These are phyloP conservation scores for Thalassiosira livingstoniorum DNA, from an alignment of 352 stramenopile species.

Conservation along the genomic window DNA sequence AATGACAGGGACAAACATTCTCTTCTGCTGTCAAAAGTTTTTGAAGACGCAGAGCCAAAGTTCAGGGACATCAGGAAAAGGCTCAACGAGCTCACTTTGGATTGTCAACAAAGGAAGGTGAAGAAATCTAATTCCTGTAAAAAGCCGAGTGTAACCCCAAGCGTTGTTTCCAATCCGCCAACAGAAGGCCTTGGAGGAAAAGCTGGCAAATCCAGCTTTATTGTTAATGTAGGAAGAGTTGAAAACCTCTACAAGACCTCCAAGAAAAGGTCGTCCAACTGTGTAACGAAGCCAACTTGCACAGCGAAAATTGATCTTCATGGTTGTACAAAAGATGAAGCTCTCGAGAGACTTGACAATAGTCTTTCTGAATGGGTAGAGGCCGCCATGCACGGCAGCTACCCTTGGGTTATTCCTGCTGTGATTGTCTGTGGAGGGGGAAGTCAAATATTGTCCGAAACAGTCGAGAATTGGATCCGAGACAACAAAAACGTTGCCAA, in stretches of 20 bases:
- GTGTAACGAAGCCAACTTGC: background rate
- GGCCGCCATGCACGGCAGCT: conserved; percentile 35
- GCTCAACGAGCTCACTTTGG: conserved; percentile 33
- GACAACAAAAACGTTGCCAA: conserved; percentile 32
- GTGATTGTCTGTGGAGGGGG: conserved; percentile 49
- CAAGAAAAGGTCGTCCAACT: background rate
- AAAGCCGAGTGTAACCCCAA: background rate
- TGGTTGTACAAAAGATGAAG: conserved; percentile 36
- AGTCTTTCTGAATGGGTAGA: conserved; percentile 41
- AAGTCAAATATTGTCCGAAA: conserved; percentile 42
- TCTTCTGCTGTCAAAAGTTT: conserved; percentile 16
- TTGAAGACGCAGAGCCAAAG: conserved; percentile 29
- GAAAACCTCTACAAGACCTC: conserved; percentile 41
- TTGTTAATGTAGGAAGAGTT: conserved; percentile 27
- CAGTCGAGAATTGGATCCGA: conserved; percentile 48
- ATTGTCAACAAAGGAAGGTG: conserved; percentile 21
- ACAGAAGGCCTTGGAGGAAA: conserved; percentile 29
- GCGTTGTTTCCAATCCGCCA: conserved; percentile 14
- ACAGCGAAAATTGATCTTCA: conserved; percentile 40
- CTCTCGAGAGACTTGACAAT: conserved; percentile 25
- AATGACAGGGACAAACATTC: conserved; percentile 15
- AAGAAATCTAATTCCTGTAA: background rate
- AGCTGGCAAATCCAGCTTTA: conserved; percentile 31
- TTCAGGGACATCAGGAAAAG: conserved; percentile 32
- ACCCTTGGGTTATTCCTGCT: conserved; percentile 44